Evolutionary conservation across 2,329 filamentous ascomycete genomes (phyloP).

Genomic region (Fusarium temperatum): DNA sequence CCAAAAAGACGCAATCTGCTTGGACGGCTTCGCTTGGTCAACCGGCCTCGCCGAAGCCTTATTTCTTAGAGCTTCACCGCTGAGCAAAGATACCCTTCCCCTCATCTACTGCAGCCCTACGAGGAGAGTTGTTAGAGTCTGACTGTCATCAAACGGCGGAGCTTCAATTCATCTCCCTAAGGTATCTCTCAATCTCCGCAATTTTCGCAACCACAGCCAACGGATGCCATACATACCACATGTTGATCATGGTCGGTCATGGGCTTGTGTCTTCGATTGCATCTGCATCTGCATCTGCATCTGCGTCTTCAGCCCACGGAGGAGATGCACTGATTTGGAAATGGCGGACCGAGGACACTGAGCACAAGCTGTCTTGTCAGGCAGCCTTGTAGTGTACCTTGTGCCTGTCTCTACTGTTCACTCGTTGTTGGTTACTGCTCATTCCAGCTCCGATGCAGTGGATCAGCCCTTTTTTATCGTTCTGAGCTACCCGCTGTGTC

Average conservation of each 20-base stretch:
- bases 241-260: not conserved
- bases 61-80: constrained; percentile 41
- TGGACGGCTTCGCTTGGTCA: constrained; percentile 15
- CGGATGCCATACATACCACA: not conserved
- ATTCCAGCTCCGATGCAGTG: constrained; percentile 32
- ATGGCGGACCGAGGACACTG: constrained; percentile 26
- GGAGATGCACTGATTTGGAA: constrained; percentile 28
- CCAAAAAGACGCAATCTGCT: constrained; percentile 12
- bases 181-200: not conserved
- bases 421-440: not conserved
- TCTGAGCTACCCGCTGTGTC: constrained; percentile 19
- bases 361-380: constrained; percentile 12
- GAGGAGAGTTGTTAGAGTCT: not conserved
- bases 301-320: constrained; percentile 29
- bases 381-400: constrained; percentile 11
- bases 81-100: constrained; percentile 12
- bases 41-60: constrained; percentile 37
- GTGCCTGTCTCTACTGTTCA: not conserved
- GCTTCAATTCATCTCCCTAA: not conserved
- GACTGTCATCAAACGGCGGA: constrained; percentile 9
- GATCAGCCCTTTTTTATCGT: constrained; percentile 14
- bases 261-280: not conserved
- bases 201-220: constrained; percentile 7
- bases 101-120: constrained; percentile 39
- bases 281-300: constrained; percentile 10